These are phyloP conservation scores for Trichosporon sp. DNA, from an alignment of 1,284 basidiomycete genomes.

Conservation along the genomic window DNA sequence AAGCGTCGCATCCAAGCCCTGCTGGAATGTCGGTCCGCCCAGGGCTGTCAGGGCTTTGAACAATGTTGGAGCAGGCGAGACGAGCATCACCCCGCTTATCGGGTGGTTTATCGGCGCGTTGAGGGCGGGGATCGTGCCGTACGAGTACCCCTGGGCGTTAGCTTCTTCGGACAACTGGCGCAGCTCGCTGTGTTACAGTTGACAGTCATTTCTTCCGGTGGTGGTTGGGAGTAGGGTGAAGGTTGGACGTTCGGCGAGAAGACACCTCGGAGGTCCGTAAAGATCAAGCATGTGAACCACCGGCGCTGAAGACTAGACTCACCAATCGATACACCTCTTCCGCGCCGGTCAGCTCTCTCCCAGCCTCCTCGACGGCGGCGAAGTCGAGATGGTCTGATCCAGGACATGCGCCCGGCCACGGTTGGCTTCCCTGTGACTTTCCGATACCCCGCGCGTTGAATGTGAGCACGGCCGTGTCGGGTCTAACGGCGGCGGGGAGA, in stretches of 20 bases:
- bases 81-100: constrained; percentile 31
- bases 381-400: constrained; percentile 42
- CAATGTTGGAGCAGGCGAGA: constrained; percentile 47
- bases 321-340: constrained; percentile 27
- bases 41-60: constrained; percentile 40
- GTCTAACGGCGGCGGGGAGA: constrained; percentile 29
- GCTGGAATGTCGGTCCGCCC: constrained; percentile 36
- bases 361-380: constrained; percentile 40
- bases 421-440: constrained; percentile 36
- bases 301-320: not conserved
- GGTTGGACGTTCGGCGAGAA: too few species aligned
- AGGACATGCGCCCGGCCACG: constrained; percentile 37
- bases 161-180: not conserved
- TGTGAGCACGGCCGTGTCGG: constrained; percentile 39
- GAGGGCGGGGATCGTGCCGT: constrained; percentile 41
- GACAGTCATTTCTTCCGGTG: too few species aligned
- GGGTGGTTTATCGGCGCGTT: constrained; percentile 31
- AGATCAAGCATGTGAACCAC: too few species aligned
- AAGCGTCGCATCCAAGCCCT: constrained; percentile 28
- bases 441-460: constrained; percentile 52
- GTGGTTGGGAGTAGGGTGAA: too few species aligned
- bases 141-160: constrained; percentile 50
- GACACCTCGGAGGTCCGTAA: too few species aligned
- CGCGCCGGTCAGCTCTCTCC: constrained; percentile 30
- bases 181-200: too few species aligned